Percentiles rank a stretch among this genome's conserved stretches.
Conservation (phyloP, 202 grass and related monocot genomes). For the Brachypodium distachyon region DNA sequence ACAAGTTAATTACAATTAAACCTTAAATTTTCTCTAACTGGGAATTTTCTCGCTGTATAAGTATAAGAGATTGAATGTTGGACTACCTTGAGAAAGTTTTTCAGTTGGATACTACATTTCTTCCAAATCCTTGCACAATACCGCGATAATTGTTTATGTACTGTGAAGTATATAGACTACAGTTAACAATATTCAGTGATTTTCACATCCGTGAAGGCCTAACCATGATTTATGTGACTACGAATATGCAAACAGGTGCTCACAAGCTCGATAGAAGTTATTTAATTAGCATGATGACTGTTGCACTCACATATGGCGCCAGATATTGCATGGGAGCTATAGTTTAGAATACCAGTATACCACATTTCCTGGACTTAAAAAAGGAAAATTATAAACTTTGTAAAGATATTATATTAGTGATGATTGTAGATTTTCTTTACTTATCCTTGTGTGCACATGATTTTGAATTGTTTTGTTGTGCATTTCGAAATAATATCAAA, state of each 20-base stretch:
- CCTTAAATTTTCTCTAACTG: neutral
- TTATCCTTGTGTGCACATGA: neutral
- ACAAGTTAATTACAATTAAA: neutral
- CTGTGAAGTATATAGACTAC: neutral
- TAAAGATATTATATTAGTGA: neutral
- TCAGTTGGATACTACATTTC: neutral
- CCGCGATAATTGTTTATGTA: neutral
- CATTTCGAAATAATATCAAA: neutral
- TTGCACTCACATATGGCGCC: neutral
- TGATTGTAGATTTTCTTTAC: neutral
- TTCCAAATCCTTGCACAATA: neutral
- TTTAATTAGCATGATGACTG: neutral
- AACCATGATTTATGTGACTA: neutral
- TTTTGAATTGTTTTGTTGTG: neutral
- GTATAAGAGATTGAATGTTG: neutral
- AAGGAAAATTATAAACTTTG: neutral
- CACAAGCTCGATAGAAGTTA: neutral
- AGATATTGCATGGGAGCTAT: neutral
- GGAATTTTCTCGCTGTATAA: neutral
- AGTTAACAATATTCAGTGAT: constrained; percentile 2
- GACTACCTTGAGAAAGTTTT: neutral
- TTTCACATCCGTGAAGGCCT: neutral
- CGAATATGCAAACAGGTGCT: neutral
- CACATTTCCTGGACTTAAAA: neutral
- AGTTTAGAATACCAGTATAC: neutral